A percentile compares a stretch with the other conserved stretches of the same genome.
phyloP scores from a whole-genome alignment of 495 filamentous ascomycete genomes.

The Chaetomium cochliodes region DNA sequence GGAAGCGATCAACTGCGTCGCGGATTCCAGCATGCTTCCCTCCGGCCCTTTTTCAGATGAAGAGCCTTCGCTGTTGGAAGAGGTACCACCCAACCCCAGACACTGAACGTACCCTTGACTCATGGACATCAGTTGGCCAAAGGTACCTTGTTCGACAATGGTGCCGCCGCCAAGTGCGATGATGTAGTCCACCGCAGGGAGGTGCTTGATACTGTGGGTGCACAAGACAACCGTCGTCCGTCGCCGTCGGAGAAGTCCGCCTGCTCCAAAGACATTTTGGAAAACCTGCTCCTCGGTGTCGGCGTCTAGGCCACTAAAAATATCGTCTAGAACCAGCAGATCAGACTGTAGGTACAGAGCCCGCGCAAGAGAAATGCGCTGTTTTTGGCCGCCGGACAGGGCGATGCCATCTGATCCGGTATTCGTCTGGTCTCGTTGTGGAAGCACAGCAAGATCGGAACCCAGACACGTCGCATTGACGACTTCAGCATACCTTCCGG shows the following conservation, averaged over 20 bases:
- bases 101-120: constrained; percentile 25
- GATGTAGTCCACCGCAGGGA: constrained; percentile 57
- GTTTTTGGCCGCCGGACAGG: constrained; percentile 66
- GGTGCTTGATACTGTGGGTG: constrained; percentile 32
- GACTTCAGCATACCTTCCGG: constrained; percentile 60
- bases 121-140: constrained; percentile 29
- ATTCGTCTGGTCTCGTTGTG: constrained; percentile 51
- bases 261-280: constrained; percentile 46
- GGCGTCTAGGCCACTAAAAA: constrained; percentile 62
- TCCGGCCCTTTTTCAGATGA: not conserved
- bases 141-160: constrained; percentile 33
- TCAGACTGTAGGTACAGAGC: constrained; percentile 37
- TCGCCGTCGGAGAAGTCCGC: constrained; percentile 31
- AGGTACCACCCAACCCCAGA: constrained; percentile 20
- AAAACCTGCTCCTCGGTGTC: constrained; percentile 63
- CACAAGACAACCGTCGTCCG: constrained; percentile 31
- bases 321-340: constrained; percentile 45
- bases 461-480: constrained; percentile 63
- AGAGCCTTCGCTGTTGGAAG: not conserved
- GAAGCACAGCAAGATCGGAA: constrained; percentile 49
- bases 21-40: not conserved
- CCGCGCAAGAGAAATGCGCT: constrained; percentile 50
- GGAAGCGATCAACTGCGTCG: constrained; percentile 3
- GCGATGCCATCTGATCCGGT: constrained; percentile 65
- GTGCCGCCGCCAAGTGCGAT: constrained; percentile 30